Evolutionary conservation across 208 protist species (phyloP), one percentile per base, ranked within the genome.

Genomic region (Giardia muris): DNA sequence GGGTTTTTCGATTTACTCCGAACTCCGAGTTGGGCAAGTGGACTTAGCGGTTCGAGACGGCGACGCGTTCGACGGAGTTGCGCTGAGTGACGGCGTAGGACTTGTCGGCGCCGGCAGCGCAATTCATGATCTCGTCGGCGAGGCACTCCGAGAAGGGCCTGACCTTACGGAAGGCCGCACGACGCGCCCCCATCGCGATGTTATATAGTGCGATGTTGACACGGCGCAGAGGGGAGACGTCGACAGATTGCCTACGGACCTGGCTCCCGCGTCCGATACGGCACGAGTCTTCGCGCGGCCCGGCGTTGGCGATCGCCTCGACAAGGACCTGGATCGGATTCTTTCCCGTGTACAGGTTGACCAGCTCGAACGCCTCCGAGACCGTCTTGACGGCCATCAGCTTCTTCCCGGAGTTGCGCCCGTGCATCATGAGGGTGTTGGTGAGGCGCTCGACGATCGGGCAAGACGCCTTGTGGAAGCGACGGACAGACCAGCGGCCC

Each of bases 51-150:
- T 99, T 99, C 93, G 97, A 97, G 96, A 98, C 99, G 95, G 98
- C 98, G 92, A 99, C 97, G 96, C 98, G 97, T 96, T 99, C 98
- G 92, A 99, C 97, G 96, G 99, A 98, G 96, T 99, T 98, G 96
- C 99, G 99, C 97, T 99, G 99, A 96, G 99, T 99, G 94, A 99
- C 99, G 93, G 98, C 98, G 94, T 98, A 99, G 42, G 96, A 98
- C 96, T 99, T 99, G 93, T 97, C 97, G 89, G 97, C 98, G 46
- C 96, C 94, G 95, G 99, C 99, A 92, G 98, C 96, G 93, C 97
- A 97, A 94, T 98, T 98, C 93, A 99, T 98, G 93, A 99, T 96
- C 97, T 99, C 98, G 95, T 99, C 98, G 93, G 98, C 98, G 45
- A 99, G 97, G 96, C 98, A 99, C 96, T 99, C 98, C 92, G 98